phyloP scores from a whole-genome alignment of 2,329 filamentous ascomycete species.

The Colletotrichum viniferum region DNA sequence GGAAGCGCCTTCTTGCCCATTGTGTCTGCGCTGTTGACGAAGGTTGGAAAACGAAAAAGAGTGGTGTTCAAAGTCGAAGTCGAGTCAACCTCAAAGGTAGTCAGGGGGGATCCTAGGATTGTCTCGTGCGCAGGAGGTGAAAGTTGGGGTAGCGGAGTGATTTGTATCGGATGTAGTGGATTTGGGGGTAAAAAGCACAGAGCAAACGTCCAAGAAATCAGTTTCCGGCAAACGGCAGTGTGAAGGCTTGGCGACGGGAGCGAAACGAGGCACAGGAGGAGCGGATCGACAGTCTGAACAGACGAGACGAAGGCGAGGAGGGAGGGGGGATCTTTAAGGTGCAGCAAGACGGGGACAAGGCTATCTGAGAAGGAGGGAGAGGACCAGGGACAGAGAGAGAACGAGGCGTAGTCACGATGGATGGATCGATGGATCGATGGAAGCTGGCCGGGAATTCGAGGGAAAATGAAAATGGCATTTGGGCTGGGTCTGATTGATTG shows the following conservation, averaged over 20 bases:
- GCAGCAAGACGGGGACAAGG: neutral
- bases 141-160: neutral
- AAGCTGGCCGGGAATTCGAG: neutral
- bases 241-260: slow-evolving; percentile 2
- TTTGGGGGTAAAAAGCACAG: neutral
- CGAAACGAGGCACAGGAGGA: neutral
- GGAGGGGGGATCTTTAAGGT: neutral
- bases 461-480: neutral
- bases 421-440: neutral
- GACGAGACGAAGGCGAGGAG: neutral
- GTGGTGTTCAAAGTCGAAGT: neutral
- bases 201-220: neutral
- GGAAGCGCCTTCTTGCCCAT: slow-evolving; percentile 43
- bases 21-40: neutral
- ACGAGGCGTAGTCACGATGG: slow-evolving; percentile 19
- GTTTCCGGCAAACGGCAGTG: slow-evolving; percentile 7
- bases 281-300: slow-evolving; percentile 4
- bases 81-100: neutral
- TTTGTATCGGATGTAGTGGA: neutral
- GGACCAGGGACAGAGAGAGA: neutral
- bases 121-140: neutral
- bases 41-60: neutral
- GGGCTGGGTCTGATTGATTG: neutral
- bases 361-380: neutral
- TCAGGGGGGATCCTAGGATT: neutral